Evolutionary conservation across 108 stramenopile species (phyloP).

Genomic region (Asterionellopsis glacialis): DNA sequence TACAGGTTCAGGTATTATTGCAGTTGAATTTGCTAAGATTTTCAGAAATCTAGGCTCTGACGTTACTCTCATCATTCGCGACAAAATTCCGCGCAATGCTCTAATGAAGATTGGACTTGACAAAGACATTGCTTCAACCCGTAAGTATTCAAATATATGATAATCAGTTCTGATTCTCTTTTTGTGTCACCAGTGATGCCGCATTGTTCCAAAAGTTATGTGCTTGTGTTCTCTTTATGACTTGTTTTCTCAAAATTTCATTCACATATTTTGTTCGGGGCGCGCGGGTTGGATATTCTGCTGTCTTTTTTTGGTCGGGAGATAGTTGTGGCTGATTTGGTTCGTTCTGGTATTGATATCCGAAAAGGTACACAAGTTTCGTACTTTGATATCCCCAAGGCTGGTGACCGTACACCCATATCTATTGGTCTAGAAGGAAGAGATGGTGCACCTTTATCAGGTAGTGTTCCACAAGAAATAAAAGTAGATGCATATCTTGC

Average conservation of each 20-base stretch:
- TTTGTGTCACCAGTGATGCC: no score
- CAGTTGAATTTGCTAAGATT: conserved; percentile 82
- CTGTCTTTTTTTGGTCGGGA: neutral
- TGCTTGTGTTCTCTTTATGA: no score
- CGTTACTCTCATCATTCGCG: conserved; percentile 76
- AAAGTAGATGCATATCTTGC: conserved; percentile 72
- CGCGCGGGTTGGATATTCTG: neutral
- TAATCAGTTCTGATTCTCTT: no score
- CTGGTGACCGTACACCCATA: conserved; percentile 48
- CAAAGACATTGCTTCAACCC: conserved; percentile 51
- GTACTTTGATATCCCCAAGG: conserved; percentile 41
- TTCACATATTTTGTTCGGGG: no score
- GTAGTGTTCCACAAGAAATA: conserved; percentile 34
- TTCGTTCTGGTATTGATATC: conserved; percentile 61
- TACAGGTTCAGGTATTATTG: conserved; percentile 72
- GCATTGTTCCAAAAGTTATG: no score
- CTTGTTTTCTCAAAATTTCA: no score
- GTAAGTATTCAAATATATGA: conserved; percentile 28
- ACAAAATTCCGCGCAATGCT: conserved; percentile 56
- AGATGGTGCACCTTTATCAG: conserved; percentile 36
- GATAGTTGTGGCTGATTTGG: conserved; percentile 16
- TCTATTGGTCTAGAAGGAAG: conserved; percentile 48
- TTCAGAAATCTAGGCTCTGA: conserved; percentile 73
- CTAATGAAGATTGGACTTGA: conserved; percentile 81
- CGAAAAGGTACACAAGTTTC: conserved; percentile 62